Evolutionary conservation across 495 filamentous ascomycete species (phyloP).

Genomic region (Aspergillus olivimuriae): DNA sequence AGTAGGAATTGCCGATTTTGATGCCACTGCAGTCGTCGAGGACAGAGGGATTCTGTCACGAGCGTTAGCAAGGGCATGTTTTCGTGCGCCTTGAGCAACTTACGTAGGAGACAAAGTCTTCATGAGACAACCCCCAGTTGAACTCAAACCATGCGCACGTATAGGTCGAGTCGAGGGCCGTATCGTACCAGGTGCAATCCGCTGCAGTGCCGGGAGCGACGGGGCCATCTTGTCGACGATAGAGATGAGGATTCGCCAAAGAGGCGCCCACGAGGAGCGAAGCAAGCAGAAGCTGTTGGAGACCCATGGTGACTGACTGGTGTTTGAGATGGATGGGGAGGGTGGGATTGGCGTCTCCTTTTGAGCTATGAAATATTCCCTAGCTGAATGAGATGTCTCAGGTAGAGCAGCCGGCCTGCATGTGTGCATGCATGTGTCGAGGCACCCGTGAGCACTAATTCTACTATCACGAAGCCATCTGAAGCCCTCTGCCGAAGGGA

Average conservation of each 20-base stretch:
- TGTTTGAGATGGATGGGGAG: no score
- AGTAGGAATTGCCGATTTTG: slow-evolving; percentile 11
- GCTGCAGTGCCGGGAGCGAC: no score
- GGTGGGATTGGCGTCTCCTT: no score
- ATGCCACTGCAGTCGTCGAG: slow-evolving; percentile 10
- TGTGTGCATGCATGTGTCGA: no score
- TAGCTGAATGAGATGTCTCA: neutral
- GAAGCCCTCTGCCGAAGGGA: neutral
- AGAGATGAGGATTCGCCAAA: neutral
- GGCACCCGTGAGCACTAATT: neutral
- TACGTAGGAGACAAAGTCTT: no score
- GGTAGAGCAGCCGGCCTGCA: neutral
- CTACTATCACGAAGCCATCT: neutral
- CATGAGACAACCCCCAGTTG: no score
- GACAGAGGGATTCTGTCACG: slow-evolving; percentile 16
- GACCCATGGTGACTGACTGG: slow-evolving; percentile 1
- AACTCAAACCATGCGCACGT: no score
- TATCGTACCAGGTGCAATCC: no score
- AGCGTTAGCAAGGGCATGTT: no score
- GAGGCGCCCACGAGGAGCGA: neutral
- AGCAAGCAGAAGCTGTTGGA: neutral
- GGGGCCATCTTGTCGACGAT: neutral
- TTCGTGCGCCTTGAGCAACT: no score
- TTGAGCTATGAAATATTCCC: no score
- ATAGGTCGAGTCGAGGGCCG: no score